Conservation (phyloP, 495 filamentous ascomycete genomes). For the Mytilinidion resinicola region DNA sequence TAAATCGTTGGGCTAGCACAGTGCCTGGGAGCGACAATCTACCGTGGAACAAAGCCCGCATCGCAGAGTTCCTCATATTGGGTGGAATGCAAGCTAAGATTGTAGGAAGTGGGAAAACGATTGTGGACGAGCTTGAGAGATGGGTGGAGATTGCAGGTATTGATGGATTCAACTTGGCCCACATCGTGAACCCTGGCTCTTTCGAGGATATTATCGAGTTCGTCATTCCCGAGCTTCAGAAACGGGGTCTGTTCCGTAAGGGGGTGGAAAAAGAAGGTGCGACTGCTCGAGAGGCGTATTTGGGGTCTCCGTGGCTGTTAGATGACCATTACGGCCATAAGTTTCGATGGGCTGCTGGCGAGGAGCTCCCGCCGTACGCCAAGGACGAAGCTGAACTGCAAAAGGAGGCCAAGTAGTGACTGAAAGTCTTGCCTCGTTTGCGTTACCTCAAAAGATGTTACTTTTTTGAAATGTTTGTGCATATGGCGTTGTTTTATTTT, state of each 20-base stretch:
- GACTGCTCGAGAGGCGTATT: conserved; percentile 46
- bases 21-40: conserved; percentile 22
- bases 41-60: conserved; percentile 58
- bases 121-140: conserved; percentile 44
- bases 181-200: conserved; percentile 51
- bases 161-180: conserved; percentile 52
- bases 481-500: too few species aligned
- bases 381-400: too few species aligned
- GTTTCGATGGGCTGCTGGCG: conserved; percentile 1
- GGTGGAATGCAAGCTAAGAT: conserved; percentile 48
- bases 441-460: too few species aligned
- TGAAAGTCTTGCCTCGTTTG: too few species aligned
- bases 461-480: too few species aligned
- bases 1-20: background rate
- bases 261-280: conserved; percentile 39
- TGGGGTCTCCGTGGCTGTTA: conserved; percentile 31
- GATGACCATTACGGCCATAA: conserved; percentile 35
- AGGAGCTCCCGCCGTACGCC: too few species aligned
- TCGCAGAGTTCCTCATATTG: conserved; percentile 52
- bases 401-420: too few species aligned
- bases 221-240: conserved; percentile 50
- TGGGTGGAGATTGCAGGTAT: conserved; percentile 44
- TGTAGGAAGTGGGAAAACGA: conserved; percentile 42
- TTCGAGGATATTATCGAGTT: conserved; percentile 56
- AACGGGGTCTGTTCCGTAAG: conserved; percentile 47